Conservation (phyloP, 169 alveolate species). For the Eimeria mitis region DNA sequence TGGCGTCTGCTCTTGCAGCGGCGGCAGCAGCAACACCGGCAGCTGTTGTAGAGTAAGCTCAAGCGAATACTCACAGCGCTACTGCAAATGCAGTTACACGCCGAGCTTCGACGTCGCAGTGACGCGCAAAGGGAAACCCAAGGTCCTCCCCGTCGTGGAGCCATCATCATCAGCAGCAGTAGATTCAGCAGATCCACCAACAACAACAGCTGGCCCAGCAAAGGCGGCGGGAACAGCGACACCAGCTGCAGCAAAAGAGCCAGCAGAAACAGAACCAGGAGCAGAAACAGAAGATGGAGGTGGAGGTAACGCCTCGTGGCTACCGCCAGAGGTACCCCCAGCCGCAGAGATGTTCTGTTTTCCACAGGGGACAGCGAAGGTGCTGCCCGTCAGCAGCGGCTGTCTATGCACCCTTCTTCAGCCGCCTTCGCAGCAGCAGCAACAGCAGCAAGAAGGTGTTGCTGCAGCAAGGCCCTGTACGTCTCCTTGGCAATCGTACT, state of each 20-base stretch:
- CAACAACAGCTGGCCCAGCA: background rate
- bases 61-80: background rate
- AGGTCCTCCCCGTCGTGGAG: background rate
- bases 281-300: constrained; percentile 2
- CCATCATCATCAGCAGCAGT: background rate
- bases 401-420: constrained; percentile 26
- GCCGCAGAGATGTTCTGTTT: constrained; percentile 55
- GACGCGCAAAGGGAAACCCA: constrained; percentile 49
- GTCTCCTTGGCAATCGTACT: constrained; percentile 48
- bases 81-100: constrained; percentile 16
- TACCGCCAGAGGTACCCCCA: constrained; percentile 64
- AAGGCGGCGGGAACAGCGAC: background rate
- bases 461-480: constrained; percentile 46
- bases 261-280: constrained; percentile 24
- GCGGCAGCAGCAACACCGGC: constrained; percentile 18
- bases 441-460: background rate
- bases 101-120: constrained; percentile 53
- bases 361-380: constrained; percentile 45
- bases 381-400: constrained; percentile 56
- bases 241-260: background rate
- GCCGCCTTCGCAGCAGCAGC: constrained; percentile 6
- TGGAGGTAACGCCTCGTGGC: constrained; percentile 3
- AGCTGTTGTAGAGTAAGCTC: background rate
- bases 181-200: constrained; percentile 11
- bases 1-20: constrained; percentile 21